Conservation (phyloP, 73 alveolate genomes). For the Uronychia binucleata region DNA sequence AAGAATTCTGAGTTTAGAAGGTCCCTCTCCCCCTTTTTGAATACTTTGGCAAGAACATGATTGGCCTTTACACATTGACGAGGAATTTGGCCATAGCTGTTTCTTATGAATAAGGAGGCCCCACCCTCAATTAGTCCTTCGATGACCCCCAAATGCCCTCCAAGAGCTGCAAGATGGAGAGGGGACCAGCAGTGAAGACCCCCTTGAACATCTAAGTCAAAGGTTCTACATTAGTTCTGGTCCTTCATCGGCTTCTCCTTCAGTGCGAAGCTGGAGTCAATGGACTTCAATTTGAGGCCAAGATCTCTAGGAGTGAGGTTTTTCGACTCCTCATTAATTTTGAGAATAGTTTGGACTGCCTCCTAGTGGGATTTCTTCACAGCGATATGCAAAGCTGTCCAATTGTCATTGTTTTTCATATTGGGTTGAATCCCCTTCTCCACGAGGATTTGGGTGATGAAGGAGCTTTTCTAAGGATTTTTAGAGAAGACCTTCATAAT, state of each 20-base stretch:
- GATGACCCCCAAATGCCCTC: conserved; percentile 76
- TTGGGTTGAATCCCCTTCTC: conserved; percentile 72
- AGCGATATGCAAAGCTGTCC: conserved; percentile 92
- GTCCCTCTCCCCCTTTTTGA: conserved; percentile 50
- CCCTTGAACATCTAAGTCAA: conserved; percentile 85
- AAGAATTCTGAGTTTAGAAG: conserved; percentile 25
- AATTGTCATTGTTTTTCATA: conserved; percentile 65
- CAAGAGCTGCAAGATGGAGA: conserved; percentile 84
- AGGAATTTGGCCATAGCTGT: conserved; percentile 81
- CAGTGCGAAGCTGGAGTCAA: background rate
- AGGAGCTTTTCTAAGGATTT: conserved; percentile 40
- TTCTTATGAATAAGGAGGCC: conserved; percentile 79
- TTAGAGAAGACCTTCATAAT: conserved; percentile 64
- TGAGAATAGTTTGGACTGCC: conserved; percentile 71
- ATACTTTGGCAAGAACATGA: conserved; percentile 69
- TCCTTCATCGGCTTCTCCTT: background rate
- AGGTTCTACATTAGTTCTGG: conserved; percentile 52
- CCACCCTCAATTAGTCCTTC: conserved; percentile 81
- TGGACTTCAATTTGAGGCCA: background rate
- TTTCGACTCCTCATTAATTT: conserved; percentile 48
- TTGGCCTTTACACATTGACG: conserved; percentile 78
- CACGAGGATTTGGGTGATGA: conserved; percentile 71
- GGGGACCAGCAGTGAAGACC: conserved; percentile 91
- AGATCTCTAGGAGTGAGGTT: background rate
- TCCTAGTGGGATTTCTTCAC: conserved; percentile 76